Conservation (phyloP, 371 early-diverging fungal species). For the Batrachochytrium dendrobatidis region DNA sequence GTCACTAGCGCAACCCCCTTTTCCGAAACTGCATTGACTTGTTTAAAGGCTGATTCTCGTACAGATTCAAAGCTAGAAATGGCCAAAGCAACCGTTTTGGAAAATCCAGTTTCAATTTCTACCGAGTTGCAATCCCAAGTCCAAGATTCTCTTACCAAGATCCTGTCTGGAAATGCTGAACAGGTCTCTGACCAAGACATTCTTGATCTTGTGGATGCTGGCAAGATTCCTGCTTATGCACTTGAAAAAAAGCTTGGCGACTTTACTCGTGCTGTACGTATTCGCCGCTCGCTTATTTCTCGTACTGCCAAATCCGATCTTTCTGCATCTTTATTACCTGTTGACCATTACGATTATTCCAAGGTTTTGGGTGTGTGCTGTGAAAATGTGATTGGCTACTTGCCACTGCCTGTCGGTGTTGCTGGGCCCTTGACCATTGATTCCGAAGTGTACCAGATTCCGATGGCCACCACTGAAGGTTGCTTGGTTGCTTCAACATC, state of each 20-base stretch:
- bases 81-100: no score
- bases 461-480: constrained; percentile 98
- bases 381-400: constrained; percentile 94
- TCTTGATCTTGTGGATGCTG: constrained; percentile 58
- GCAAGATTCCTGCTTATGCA: constrained; percentile 72
- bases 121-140: no score
- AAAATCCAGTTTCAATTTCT: no score
- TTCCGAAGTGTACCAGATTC: constrained; percentile 68
- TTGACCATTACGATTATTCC: constrained; percentile 77
- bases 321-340: constrained; percentile 55
- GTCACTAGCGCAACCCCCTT: not conserved
- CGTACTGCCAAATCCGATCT: constrained; percentile 57
- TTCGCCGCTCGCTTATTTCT: constrained; percentile 60
- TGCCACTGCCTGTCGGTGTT: constrained; percentile 90
- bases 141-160: no score
- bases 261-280: constrained; percentile 71
- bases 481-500: constrained; percentile 90
- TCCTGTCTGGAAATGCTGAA: constrained; percentile 49
- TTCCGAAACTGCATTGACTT: not conserved
- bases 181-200: constrained; percentile 63
- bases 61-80: no score
- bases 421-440: constrained; percentile 85
- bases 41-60: constrained; percentile 1
- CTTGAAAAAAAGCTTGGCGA: constrained; percentile 64
- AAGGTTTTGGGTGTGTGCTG: constrained; percentile 90